These are phyloP conservation scores for Cavenderia fasciculata DNA, from an alignment of 78 protist species.

Conservation along the genomic window DNA sequence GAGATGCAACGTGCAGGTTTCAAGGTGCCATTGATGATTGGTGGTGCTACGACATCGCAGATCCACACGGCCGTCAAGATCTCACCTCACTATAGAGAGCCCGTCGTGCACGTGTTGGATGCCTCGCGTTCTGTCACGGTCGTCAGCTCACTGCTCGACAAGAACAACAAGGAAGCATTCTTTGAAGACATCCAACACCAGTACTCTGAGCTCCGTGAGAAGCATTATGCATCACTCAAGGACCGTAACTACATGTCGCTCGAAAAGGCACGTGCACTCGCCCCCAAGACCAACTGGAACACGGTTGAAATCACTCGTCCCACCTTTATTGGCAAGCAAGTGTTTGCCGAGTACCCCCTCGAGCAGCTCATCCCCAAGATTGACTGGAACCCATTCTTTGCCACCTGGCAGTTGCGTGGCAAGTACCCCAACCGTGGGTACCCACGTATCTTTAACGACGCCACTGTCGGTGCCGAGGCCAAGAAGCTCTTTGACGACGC, in stretches of 20 bases:
- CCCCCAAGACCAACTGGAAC: conserved; percentile 77
- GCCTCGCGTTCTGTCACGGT: conserved; percentile 95
- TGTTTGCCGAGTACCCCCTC: conserved; percentile 80
- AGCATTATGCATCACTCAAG: conserved; percentile 92
- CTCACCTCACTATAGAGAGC: conserved; percentile 87
- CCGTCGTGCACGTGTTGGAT: conserved; percentile 95
- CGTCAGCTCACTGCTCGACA: conserved; percentile 85
- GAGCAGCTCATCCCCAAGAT: conserved; percentile 87
- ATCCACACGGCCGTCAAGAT: conserved; percentile 99
- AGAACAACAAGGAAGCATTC: conserved; percentile 71
- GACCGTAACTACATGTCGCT: conserved; percentile 89
- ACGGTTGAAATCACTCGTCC: conserved; percentile 45
- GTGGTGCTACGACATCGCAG: conserved; percentile 99
- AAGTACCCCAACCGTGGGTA: conserved; percentile 97
- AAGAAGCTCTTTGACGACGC: conserved; percentile 94
- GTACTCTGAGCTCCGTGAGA: conserved; percentile 94
- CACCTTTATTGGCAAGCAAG: conserved; percentile 49
- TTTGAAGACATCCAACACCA: conserved; percentile 81
- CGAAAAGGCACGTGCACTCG: conserved; percentile 85
- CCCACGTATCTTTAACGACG: conserved; percentile 97
- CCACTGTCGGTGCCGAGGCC: conserved; percentile 95
- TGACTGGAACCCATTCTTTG: conserved; percentile 98
- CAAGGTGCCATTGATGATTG: conserved; percentile 97
- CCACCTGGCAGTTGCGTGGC: conserved; percentile 96
- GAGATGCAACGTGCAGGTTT: conserved; percentile 92